phyloP scores from a whole-genome alignment of 2,329 filamentous ascomycete species.

The Metarhizium guizhouense region DNA sequence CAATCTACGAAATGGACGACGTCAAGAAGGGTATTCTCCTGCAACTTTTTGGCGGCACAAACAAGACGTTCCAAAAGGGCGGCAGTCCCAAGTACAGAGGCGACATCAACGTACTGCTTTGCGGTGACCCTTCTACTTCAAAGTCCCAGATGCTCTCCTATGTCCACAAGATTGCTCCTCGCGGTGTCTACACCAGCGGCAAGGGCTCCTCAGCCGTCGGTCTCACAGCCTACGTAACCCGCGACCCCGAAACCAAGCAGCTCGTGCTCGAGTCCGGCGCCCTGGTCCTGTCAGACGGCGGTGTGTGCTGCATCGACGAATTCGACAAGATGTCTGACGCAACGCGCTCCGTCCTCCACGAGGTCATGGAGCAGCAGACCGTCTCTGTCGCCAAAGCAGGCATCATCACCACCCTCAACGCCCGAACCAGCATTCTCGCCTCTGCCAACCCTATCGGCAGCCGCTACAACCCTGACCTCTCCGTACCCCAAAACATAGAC shows the following conservation, averaged over 20 bases:
- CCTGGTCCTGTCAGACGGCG: constrained; percentile 69
- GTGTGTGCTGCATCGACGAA: constrained; percentile 78
- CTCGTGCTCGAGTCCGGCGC: constrained; percentile 74
- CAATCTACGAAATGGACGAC: constrained; percentile 96
- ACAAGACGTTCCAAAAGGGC: constrained; percentile 95
- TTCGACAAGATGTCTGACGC: constrained; percentile 81
- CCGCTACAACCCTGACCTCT: constrained; percentile 92
- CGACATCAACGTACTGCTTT: constrained; percentile 94
- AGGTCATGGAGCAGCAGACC: constrained; percentile 84
- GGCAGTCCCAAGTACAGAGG: constrained; percentile 92
- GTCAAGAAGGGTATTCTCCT: constrained; percentile 97
- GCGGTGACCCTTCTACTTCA: constrained; percentile 90
- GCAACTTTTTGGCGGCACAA: constrained; percentile 93
- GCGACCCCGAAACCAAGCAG: constrained; percentile 71
- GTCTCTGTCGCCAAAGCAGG: constrained; percentile 83
- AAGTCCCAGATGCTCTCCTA: constrained; percentile 95
- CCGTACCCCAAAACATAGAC: constrained; percentile 96
- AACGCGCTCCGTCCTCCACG: constrained; percentile 72
- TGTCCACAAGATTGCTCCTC: constrained; percentile 93
- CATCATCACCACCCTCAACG: constrained; percentile 94
- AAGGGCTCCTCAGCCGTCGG: constrained; percentile 75
- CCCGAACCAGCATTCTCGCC: constrained; percentile 87
- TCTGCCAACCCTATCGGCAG: constrained; percentile 97
- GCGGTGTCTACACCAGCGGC: constrained; percentile 73
- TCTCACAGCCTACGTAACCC: constrained; percentile 72